phyloP scores from a whole-genome alignment of 2,329 filamentous ascomycete genomes.

The Epichloe elymi region DNA sequence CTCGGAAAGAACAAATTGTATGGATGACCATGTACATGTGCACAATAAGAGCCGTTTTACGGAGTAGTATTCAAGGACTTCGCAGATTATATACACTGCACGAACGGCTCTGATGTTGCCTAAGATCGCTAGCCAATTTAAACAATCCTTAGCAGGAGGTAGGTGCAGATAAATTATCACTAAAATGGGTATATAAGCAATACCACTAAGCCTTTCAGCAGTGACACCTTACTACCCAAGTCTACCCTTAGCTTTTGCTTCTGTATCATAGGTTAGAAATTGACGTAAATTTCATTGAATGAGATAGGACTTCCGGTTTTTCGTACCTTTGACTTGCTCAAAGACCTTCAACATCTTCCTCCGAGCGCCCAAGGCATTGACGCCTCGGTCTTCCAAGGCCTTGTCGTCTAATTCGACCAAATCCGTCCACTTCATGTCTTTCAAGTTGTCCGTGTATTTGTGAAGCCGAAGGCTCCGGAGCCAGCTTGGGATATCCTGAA shows the following conservation, averaged over 20 bases:
- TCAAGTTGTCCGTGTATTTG: slow-evolving; percentile 97
- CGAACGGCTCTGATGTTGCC: not conserved
- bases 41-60: not conserved
- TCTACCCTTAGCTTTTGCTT: slow-evolving; percentile 64
- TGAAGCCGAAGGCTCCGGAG: slow-evolving; percentile 86
- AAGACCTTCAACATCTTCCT: slow-evolving; percentile 99
- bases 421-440: slow-evolving; percentile 94
- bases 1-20: not conserved
- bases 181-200: not conserved
- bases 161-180: not conserved
- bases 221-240: slow-evolving; percentile 27
- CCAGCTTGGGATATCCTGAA: slow-evolving; percentile 95
- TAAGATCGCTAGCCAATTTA: not conserved
- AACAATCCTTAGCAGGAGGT: not conserved
- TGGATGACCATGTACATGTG: not conserved
- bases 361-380: slow-evolving; percentile 86
- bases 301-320: not conserved
- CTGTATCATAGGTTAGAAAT: slow-evolving; percentile 24
- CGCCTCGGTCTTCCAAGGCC: slow-evolving; percentile 80
- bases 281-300: not conserved
- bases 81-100: not conserved
- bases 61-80: not conserved
- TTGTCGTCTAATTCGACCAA: slow-evolving; percentile 86
- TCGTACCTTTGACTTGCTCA: slow-evolving; percentile 74
- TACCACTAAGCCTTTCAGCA: not conserved